Base-by-base conservation (phyloP, 768 basidiomycete species). In the Leucosporidium scottii region DNA sequence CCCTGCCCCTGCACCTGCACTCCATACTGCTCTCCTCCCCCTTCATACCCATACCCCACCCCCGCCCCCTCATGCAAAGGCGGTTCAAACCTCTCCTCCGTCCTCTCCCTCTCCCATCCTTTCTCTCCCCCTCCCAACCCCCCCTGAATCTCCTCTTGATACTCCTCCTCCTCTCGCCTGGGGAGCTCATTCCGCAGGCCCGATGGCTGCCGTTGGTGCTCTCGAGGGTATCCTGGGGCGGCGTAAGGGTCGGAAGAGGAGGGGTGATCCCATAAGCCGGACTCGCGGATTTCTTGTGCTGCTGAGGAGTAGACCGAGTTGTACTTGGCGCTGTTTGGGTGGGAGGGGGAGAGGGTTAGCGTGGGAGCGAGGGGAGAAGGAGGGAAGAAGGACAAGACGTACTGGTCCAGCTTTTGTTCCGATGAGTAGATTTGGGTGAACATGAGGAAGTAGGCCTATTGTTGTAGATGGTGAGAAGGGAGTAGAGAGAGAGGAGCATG, bases 391-490 rank as follows among this genome's bases (percentile, higher is more conserved):
- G 51, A 2, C 25, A 31, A 3, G 53, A 47, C 57, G 50, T 17
- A 68, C 71, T 72, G 71, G 67, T 72, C 71, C 55, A 72, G 67
- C 51, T 66, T 68, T 28, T 73, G 72, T 49, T 73, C 72, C 9
- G 72, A 73, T 2, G 68, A 64, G 61, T 73, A 73, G 63, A 73
- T 73, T 23, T 34, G 28, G 9, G 60, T 39, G 66, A 70, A 73
- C 51, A 55, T 59, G 5, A 73, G 17, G 44, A 73, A 73, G 63
- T 73, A 73, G 28, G 61, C 10, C 68, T 72, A 51, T 2, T 27
- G 7, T 6, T 12, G 39, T 44, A 2, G 15, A 44, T 36, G 34
- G 12, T 5, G 34, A 12, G 12, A 12, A 36, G 34, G 15, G 39
- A 44, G 39, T 34, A 13, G 39, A 44, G 15, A 44, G 13, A 13